phyloP scores from a whole-genome alignment of 176 grass and related monocot species.

The Triticum timopheevii region DNA sequence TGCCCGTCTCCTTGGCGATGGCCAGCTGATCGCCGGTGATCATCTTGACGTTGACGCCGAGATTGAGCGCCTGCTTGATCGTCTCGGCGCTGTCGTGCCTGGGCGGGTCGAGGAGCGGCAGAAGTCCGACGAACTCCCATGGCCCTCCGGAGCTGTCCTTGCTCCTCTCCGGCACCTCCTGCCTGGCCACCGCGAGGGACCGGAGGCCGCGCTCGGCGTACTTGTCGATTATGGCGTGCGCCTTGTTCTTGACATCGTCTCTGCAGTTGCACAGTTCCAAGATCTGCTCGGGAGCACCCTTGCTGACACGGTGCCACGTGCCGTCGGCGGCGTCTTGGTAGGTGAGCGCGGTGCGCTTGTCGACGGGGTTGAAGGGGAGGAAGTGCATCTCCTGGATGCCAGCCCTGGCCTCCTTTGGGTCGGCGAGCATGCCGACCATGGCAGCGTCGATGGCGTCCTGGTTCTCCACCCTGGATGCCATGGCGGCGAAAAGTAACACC shows the following conservation, averaged over 20 bases:
- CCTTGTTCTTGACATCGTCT: slow-evolving; percentile 46
- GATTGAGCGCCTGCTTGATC: slow-evolving; percentile 74
- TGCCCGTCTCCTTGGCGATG: slow-evolving; percentile 95
- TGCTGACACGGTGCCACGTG: slow-evolving; percentile 81
- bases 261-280: slow-evolving; percentile 61
- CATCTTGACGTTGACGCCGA: slow-evolving; percentile 99
- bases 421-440: slow-evolving; percentile 84
- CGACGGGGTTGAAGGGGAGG: slow-evolving; percentile 93
- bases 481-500: slow-evolving; percentile 64
- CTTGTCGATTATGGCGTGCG: slow-evolving; percentile 73
- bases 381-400: slow-evolving; percentile 84
- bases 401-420: slow-evolving; percentile 79
- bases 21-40: slow-evolving; percentile 97
- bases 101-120: slow-evolving; percentile 88
- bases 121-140: slow-evolving; percentile 82
- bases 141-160: slow-evolving; percentile 68
- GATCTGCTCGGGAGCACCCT: slow-evolving; percentile 98
- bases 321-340: slow-evolving; percentile 37
- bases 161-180: slow-evolving; percentile 73
- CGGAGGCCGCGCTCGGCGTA: slow-evolving; percentile 87
- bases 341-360: slow-evolving; percentile 96
- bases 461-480: slow-evolving; percentile 83
- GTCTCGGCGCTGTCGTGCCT: slow-evolving; percentile 94
- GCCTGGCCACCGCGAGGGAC: slow-evolving; percentile 67
- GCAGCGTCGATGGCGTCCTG: slow-evolving; percentile 96